These are phyloP conservation scores for Puccinia polysora DNA, from an alignment of 1,284 basidiomycete species.

Conservation along the genomic window DNA sequence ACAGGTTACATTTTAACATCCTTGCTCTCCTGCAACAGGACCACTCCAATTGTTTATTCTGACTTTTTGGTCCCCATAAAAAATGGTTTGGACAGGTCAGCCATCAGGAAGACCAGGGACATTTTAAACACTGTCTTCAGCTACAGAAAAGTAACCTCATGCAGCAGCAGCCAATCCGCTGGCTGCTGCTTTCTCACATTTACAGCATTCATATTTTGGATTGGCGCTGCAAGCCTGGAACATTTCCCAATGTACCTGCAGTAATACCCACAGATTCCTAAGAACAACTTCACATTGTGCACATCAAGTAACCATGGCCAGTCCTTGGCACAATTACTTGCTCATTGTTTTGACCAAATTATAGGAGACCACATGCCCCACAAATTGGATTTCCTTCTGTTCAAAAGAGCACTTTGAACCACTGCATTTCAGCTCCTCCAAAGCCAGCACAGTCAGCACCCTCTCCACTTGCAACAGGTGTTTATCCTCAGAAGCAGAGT, in stretches of 20 bases:
- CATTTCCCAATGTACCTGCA: constrained; percentile 55
- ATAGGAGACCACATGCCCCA: constrained; percentile 55
- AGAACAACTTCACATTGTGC: constrained; percentile 53
- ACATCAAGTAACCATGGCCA: constrained; percentile 55
- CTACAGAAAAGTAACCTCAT: no score
- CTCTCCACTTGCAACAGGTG: constrained; percentile 23
- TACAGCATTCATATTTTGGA: constrained; percentile 47
- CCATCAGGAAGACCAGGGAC: no score
- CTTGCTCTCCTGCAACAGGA: no score
- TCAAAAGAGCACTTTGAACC: constrained; percentile 42
- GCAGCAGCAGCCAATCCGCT: not conserved
- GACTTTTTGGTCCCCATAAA: no score
- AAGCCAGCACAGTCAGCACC: constrained; percentile 10
- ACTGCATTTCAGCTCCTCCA: constrained; percentile 28
- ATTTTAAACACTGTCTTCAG: no score
- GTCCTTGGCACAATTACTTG: constrained; percentile 55
- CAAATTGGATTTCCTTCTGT: constrained; percentile 53
- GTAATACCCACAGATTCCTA: constrained; percentile 56
- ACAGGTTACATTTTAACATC: no score
- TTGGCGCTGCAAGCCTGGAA: constrained; percentile 52
- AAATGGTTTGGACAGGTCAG: no score
- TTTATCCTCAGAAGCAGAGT: constrained; percentile 30
- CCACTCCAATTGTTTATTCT: no score
- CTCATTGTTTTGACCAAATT: constrained; percentile 55
- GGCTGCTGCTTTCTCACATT: not conserved